Evolutionary conservation across 78 protist genomes (phyloP), one percentile per base, ranked within the genome.

Genomic region (Dictyostelium purpureum): DNA sequence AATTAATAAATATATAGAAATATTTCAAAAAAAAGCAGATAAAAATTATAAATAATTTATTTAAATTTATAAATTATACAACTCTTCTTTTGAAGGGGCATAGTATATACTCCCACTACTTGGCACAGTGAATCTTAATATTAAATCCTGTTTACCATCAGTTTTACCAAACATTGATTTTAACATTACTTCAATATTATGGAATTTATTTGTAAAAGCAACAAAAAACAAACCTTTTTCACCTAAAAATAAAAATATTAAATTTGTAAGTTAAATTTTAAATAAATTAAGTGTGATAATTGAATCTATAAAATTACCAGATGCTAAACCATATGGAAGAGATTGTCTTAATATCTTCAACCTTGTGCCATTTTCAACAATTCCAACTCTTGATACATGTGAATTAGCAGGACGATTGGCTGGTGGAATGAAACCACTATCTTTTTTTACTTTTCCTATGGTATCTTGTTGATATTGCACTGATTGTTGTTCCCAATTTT

Each of bases 251-350:
- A n/a, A n/a, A n/a, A n/a, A n/a, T n/a, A n/a, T n/a, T n/a, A n/a
- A n/a, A n/a, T n/a, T n/a, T n/a, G n/a, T n/a, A n/a, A n/a, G n/a
- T n/a, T n/a, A n/a, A n/a, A n/a, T n/a, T n/a, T n/a, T n/a, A n/a
- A n/a, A n/a, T n/a, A n/a, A n/a, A n/a, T n/a, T n/a, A n/a, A n/a
- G n/a, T n/a, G n/a, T n/a, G n/a, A n/a, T n/a, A n/a, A n/a, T n/a
- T n/a, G n/a, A n/a, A n/a, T n/a, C n/a, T n/a, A n/a, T n/a, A n/a
- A n/a, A n/a, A n/a, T n/a, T n/a, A n/a, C n/a, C n/a, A n/a, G n/a
- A n/a, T n/a, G n/a, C n/a, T n/a, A n/a, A n/a, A 18, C 92, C 92
- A 73, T 85, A 85, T 6, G 92, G 92, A 10, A 85, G 47, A 19
- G 61, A 38, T 70, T 85, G 92, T 19, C 92, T 16, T 12, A 85